Conservation (phyloP, 805 yeast genomes). For the Starmera quercuum region DNA sequence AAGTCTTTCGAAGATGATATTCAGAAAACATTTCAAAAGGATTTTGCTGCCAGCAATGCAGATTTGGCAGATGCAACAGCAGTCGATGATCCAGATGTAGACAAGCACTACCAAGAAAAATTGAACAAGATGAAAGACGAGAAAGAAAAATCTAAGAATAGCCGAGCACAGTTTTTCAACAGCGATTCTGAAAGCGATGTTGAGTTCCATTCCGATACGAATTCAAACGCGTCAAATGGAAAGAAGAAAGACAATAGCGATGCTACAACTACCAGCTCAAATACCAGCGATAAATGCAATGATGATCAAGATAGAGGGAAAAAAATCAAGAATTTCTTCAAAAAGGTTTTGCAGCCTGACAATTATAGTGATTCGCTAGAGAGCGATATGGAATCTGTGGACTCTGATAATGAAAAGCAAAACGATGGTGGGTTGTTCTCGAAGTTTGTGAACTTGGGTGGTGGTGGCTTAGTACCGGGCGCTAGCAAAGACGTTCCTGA, state of each 20-base stretch:
- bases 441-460: conserved; percentile 22
- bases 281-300: not conserved
- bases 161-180: not conserved
- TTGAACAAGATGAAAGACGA: conserved; percentile 9
- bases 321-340: conserved; percentile 12
- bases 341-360: conserved; percentile 9
- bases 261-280: not conserved
- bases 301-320: conserved; percentile 6
- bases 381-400: conserved; percentile 4
- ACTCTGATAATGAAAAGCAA: conserved; percentile 12
- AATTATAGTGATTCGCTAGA: conserved; percentile 1
- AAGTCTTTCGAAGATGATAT: conserved; percentile 5
- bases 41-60: conserved; percentile 1
- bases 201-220: conserved; percentile 12
- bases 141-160: conserved; percentile 1
- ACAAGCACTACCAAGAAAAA: conserved; percentile 11
- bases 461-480: conserved; percentile 30
- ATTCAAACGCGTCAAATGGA: not conserved
- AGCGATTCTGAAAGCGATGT: conserved; percentile 13
- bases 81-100: conserved; percentile 4
- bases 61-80: conserved; percentile 1
- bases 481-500: conserved; percentile 15
- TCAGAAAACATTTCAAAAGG: conserved; percentile 1
- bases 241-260: not conserved
- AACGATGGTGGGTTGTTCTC: conserved; percentile 18